Base-by-base conservation (phyloP, 805 yeast species). In the Yamadazyma ubonensis region DNA sequence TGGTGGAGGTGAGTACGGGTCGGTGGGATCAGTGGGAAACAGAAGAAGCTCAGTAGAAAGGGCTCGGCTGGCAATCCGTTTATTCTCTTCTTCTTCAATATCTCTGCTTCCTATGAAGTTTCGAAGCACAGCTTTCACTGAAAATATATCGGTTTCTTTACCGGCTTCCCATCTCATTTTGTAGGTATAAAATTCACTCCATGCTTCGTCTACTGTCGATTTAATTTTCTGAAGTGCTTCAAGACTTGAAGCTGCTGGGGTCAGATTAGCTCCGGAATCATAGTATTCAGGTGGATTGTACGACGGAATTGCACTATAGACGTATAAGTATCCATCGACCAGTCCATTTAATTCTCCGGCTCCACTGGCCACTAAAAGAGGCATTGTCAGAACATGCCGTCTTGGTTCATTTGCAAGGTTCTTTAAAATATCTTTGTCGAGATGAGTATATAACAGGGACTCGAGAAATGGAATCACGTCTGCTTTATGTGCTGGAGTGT, bases 401-500 rank as follows among this genome's bases (percentile, higher is more conserved):
- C 84, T 54, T 6, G 85, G 85, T 46, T 76, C 83, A 44, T 78
- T 68, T 4, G 84, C 85, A 36, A 85, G 61, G 36, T 83, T 83
- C 34, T 71, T 70, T 20, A 85, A 59, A 10, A 79, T 71, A 22
- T 78, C 80, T 35, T 71, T 73, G 33, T 80, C 82, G 29, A 85
- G 57, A 45, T 78, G 71, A 29, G 82, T 68, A 54, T 82, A 81
- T 6, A 85, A 50, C 0, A 89, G 82, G 2, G 82, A 81, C 50
- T 85, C 93, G 30, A 86, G 58, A 53, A 85, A 86, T 1, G 93
- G 95, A 7, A 86, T 85, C 22, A 81, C 73, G 38, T 77, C 77
- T 4, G 82, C 75, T 33, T 78, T 75, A 56, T 81, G 83, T 2
- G 84, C 79, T 0, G 90, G 88, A 0, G 91, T 81, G 51, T 86